Conservation (phyloP, 495 filamentous ascomycete genomes). For the Tricharina praecox region DNA sequence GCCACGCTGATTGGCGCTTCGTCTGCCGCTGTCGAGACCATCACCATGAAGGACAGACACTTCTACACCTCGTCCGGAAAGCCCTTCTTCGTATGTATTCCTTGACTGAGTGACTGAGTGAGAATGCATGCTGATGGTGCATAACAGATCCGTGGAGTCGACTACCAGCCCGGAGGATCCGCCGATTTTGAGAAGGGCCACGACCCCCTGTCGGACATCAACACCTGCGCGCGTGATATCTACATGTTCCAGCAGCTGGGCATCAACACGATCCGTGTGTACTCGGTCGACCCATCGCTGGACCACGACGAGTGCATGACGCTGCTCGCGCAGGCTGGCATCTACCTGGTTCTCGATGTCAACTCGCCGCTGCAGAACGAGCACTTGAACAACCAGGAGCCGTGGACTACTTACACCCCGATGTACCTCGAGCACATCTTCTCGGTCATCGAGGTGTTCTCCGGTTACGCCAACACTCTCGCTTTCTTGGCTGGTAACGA, state of each 20-base stretch:
- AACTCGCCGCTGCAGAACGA: constrained; percentile 36
- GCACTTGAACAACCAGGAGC: constrained; percentile 25
- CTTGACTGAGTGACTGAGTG: too few relatives aligned
- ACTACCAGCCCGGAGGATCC: constrained; percentile 36
- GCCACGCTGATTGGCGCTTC: constrained; percentile 28
- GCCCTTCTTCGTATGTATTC: constrained; percentile 23
- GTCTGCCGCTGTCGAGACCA: constrained; percentile 38
- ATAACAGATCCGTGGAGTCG: constrained; percentile 50
- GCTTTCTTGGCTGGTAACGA: constrained; percentile 66
- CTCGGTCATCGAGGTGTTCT: constrained; percentile 53
- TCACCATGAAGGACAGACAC: constrained; percentile 36
- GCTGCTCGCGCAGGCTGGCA: constrained; percentile 46
- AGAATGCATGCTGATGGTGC: too few relatives aligned
- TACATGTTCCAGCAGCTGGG: constrained; percentile 40
- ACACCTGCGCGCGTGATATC: constrained; percentile 45
- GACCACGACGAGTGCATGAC: constrained; percentile 52
- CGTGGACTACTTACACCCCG: constrained; percentile 26
- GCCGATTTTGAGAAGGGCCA: constrained; percentile 5
- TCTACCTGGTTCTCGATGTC: constrained; percentile 39
- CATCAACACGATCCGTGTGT: constrained; percentile 58
- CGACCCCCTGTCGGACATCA: constrained; percentile 40
- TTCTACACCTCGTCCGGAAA: constrained; percentile 13
- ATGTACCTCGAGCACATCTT: constrained; percentile 54
- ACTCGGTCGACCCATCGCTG: constrained; percentile 45
- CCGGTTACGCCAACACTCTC: constrained; percentile 52